Base-by-base conservation (phyloP, 2,329 filamentous ascomycete genomes). In the Zarea fungicola region DNA sequence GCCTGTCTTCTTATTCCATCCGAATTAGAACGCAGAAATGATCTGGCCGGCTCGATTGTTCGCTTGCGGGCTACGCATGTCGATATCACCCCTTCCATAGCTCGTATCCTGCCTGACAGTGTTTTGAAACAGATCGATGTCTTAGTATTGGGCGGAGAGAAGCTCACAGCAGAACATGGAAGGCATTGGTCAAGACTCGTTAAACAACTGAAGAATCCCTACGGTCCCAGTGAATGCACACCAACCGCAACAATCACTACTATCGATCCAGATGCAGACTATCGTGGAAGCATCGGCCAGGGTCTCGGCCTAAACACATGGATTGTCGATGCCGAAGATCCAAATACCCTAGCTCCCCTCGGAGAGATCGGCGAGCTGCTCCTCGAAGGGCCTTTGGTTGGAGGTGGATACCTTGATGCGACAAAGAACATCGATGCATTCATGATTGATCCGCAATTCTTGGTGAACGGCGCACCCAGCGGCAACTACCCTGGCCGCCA, bases 351-450 rank as follows among this genome's bases (percentile, higher is more conserved):
- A 4, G 29, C 60, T 0, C 63, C 62, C 2, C 50, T 65, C 3
- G 68, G 65, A 1, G 54, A 53, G 2, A 52, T 60, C 5, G 69
- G 68, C 5, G 68, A 71, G 48, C 52, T 71, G 4, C 40, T 67
- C 2, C 52, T 74, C 23, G 67, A 67, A 44, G 71, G 71, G 1
- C 71, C 73, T 3, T 65, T 69, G 5, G 60, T 81, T 14, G 74
- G 69, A 10, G 60, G 68, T 18, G 75, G 73, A 8, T 80, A 81
- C 50, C 60, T 77, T 10, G 68, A 74, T 35, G 68, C 75, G n/a
- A 56, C 62, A 0, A 59, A 62, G n/a, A 73, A 74, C 53, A 80
- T 76, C 0, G 58, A 61, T 2, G 66, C 66, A 18, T 62, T 65
- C 0, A 80, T 60, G 18, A 48, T 80, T 44, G 64, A 76, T 21